Base-by-base conservation (phyloP, 805 yeast species). In the Priceomyces castillae region DNA sequence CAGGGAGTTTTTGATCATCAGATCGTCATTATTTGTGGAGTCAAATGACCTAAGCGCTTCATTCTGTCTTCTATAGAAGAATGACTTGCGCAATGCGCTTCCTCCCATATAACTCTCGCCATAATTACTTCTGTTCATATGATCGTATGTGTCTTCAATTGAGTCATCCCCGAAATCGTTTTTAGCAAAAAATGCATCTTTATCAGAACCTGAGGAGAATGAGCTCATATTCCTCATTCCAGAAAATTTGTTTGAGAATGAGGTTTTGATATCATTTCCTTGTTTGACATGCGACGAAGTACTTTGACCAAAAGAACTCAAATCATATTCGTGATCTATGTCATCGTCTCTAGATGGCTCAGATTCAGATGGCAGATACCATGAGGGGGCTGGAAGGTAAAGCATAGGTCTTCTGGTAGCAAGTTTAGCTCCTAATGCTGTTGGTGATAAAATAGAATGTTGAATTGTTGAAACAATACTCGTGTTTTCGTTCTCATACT, bases 371-470 rank as follows among this genome's bases (percentile, higher is more conserved):
- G 51, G 48, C 30, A 26, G 30, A 18, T 37, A 37, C 40, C 40
- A 37, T 9, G 40, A 22, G n/a, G 65, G 61, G 7, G 70, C 61
- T 38, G 62, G 55, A 34, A 64, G 57, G n/a, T 64, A 48, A 39
- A 64, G 51, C 40, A 48, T 54, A 14, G 61, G 69, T 41, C 52
- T 58, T 23, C 54, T 49, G 30, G 69, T 46, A 1, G 76, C 76
- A 41, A 61, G 56, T 41, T 62, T 58, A 4, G 74, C 75, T 0
- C 76, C 76, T 16, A 71, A 46, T n/a, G 51, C 52, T 2, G 76
- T 71, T 2, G 75, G 76, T 36, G 67, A 65, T 9, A 65, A 50
- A 7, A 63, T 49, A 10, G 39, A 14, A 20, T 40, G 41, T 14
- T 46, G 43, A 15, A 46, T 35, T 1, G 41, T 35, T 19, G 48